A percentile compares a stretch with the other conserved stretches of the same genome.
phyloP scores from a whole-genome alignment of 2,329 filamentous ascomycete species.

The Trichoderma aggressivum region DNA sequence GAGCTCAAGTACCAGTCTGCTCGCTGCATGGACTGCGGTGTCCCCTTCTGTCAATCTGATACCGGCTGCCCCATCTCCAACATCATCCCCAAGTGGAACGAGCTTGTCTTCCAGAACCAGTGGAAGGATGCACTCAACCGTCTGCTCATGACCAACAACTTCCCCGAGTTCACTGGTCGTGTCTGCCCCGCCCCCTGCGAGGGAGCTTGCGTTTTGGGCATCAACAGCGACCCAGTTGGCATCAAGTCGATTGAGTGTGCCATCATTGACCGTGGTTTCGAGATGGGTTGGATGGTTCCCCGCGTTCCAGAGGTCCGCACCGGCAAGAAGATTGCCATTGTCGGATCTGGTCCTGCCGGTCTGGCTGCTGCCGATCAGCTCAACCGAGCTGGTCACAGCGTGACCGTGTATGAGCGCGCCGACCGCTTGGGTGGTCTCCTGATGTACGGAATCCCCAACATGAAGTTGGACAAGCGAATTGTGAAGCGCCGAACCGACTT shows the following conservation, averaged over 20 bases:
- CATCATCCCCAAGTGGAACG: constrained; percentile 97
- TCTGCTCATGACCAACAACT: constrained; percentile 95
- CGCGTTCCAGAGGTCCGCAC: constrained; percentile 73
- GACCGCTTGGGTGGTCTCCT: constrained; percentile 88
- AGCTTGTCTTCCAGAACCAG: constrained; percentile 70
- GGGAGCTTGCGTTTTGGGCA: constrained; percentile 91
- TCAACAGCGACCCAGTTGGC: constrained; percentile 94
- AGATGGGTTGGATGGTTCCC: constrained; percentile 97
- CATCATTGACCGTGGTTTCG: constrained; percentile 95
- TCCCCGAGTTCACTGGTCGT: constrained; percentile 95
- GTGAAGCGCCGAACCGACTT: constrained; percentile 95
- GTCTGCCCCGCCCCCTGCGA: constrained; percentile 96
- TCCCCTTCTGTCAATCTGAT: constrained; percentile 96
- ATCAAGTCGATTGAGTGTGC: constrained; percentile 99
- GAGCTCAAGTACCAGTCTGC: constrained; percentile 96
- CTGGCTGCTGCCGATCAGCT: constrained; percentile 89
- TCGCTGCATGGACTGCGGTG: constrained; percentile 98
- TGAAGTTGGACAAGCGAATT: constrained; percentile 98
- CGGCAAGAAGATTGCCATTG: constrained; percentile 82
- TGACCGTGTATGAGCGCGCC: constrained; percentile 89
- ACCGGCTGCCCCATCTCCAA: constrained; percentile 94
- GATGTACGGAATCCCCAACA: constrained; percentile 99
- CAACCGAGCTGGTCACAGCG: constrained; percentile 83
- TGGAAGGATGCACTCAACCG: constrained; percentile 92
- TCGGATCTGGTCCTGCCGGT: constrained; percentile 89